phyloP scores from a whole-genome alignment of 345 rosid genomes.

The Citrus inodora region DNA sequence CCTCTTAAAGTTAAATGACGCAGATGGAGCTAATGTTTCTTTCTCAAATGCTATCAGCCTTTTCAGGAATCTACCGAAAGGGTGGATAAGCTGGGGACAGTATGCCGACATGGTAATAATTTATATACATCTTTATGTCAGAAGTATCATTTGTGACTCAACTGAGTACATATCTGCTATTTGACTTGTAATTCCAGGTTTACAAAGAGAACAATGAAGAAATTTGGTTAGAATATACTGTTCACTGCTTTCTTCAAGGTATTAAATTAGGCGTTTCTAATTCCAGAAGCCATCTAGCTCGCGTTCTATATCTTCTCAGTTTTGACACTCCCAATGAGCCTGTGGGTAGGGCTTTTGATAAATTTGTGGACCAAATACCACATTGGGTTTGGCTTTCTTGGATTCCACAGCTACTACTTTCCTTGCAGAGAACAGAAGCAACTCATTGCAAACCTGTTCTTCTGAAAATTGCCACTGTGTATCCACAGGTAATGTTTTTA shows the following conservation, averaged over 20 bases:
- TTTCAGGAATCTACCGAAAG: conserved; percentile 90
- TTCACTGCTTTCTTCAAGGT: conserved; percentile 99
- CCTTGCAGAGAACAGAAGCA: conserved; percentile 97
- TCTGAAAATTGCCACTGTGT: conserved; percentile 80
- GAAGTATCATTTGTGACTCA: background rate
- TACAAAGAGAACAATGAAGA: conserved; percentile 82
- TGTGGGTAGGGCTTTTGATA: conserved; percentile 94
- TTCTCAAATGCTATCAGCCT: conserved; percentile 83
- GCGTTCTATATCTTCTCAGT: conserved; percentile 93
- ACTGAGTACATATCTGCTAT: conserved; percentile 15
- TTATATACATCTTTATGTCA: conserved; percentile 12
- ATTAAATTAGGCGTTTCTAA: conserved; percentile 91
- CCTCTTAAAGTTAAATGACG: conserved; percentile 63
- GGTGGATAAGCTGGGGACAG: conserved; percentile 99
- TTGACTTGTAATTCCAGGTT: conserved; percentile 48
- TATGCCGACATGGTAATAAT: conserved; percentile 88
- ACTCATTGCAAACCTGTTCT: conserved; percentile 97
- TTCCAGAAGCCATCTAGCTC: conserved; percentile 95
- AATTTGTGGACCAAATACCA: conserved; percentile 89
- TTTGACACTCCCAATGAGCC: conserved; percentile 90
- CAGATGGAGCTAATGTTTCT: conserved; percentile 77
- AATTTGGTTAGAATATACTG: conserved; percentile 95
- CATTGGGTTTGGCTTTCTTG: conserved; percentile 99
- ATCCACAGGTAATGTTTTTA: conserved; percentile 67
- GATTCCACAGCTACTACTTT: conserved; percentile 95